Percentiles rank a stretch among this genome's conserved stretches.
phyloP scores from a whole-genome alignment of 2,329 filamentous ascomycete genomes.

The Talaromyces pinophilus region DNA sequence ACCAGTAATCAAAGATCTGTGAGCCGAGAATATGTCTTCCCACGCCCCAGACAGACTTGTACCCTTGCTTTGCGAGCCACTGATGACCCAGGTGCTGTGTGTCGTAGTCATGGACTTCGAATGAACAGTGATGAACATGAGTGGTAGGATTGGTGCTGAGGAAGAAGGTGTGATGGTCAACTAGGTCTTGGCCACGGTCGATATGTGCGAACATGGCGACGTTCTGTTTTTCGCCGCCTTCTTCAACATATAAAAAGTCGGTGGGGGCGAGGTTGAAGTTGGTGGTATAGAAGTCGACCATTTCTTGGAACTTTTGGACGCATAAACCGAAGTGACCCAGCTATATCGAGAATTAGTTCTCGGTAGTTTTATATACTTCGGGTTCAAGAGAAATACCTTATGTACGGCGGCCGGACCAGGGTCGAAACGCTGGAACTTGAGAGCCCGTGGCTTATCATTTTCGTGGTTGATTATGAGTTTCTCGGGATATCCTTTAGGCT shows the following conservation, averaged over 20 bases:
- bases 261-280: slow-evolving; percentile 37
- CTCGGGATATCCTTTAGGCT: slow-evolving; percentile 25
- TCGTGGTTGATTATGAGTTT: slow-evolving; percentile 33
- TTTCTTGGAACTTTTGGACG: slow-evolving; percentile 29
- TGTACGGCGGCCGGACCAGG: slow-evolving; percentile 36
- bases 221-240: slow-evolving; percentile 27
- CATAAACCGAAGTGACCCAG: slow-evolving; percentile 36
- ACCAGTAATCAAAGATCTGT: slow-evolving; percentile 59
- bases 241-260: slow-evolving; percentile 35
- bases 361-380: background rate
- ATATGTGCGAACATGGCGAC: slow-evolving; percentile 53
- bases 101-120: slow-evolving; percentile 57
- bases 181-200: slow-evolving; percentile 49
- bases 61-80: slow-evolving; percentile 51
- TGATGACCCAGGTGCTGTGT: slow-evolving; percentile 56
- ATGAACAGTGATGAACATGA: slow-evolving; percentile 54
- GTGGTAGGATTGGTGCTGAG: slow-evolving; percentile 36
- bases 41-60: slow-evolving; percentile 53
- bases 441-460: slow-evolving; percentile 32
- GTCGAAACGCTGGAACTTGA: slow-evolving; percentile 34
- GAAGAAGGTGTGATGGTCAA: slow-evolving; percentile 59
- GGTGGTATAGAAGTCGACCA: slow-evolving; percentile 34
- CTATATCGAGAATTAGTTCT: slow-evolving; percentile 14
- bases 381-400: slow-evolving; percentile 28
- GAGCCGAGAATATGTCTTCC: slow-evolving; percentile 54